Base-by-base conservation (phyloP, 768 basidiomycete genomes). In the Mycena metata region DNA sequence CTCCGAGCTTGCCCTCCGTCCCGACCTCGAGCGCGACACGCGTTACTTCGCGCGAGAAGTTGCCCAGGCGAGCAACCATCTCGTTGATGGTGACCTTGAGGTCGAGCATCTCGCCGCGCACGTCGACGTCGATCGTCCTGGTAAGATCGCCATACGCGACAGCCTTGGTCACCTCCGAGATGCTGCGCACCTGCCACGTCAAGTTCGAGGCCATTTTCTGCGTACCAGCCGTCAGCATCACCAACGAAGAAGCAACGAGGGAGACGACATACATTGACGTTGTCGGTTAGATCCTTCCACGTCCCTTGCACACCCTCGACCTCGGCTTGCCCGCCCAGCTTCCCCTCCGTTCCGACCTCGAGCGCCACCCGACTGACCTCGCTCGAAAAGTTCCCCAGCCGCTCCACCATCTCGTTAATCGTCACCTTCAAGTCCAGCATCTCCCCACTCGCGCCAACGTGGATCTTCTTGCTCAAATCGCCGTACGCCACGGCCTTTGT, bases 31-130 rank as follows among this genome's bases (percentile, higher is more conserved):
- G 90, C 72, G 87, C 88, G 65, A 94, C 92, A 66, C 95, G 88
- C 66, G 95, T 96, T 42, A 96, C 95, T 78, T 96, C 95, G 76
- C 91, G 91, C 41, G 96, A 96, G 79, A 98, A 97, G 74, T 93
- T 91, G 64, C 92, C 90, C 33, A 98, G 84, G 2, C 69, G 60
- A 33, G 41, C 56, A 49, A 70, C 69, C 69, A 71, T 71, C 69
- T 71, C 65, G 58, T 71, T 71, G 26, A 71, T 71, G 16, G 69
- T 71, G 21, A 71, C 59, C 41, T 71, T 71, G 45, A 71, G 62
- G 26, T 71, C 69, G 1, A 71, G 69, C 69, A 70, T 66, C 64
- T 70, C 69, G 10, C 69, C 69, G 35, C 64, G 51, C n/a, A 49
- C 69, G 19, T 42, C 69, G 54, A 70, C 69, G 12, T 70, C 50